Conservation (phyloP, 441 rosid genomes). For the Gossypium davidsonii region DNA sequence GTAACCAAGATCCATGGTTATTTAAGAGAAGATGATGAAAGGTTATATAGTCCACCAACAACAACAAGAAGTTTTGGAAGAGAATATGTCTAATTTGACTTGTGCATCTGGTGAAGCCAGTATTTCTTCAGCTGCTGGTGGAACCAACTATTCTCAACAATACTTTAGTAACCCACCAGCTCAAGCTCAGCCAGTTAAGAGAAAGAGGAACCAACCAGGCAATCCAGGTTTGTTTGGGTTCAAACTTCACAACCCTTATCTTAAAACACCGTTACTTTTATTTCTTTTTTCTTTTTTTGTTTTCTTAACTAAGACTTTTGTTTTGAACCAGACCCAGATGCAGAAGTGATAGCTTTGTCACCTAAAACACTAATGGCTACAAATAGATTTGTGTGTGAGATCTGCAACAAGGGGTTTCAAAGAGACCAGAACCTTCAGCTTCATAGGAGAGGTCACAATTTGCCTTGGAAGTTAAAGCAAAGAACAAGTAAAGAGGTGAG, state of each 20-base stretch:
- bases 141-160: slow-evolving; percentile 30
- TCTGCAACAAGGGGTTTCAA: slow-evolving; percentile 47
- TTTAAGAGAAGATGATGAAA: slow-evolving; percentile 37
- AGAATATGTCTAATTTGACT: slow-evolving; percentile 85
- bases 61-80: slow-evolving; percentile 38
- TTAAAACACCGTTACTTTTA: background rate
- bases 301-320: background rate
- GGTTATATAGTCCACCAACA: slow-evolving; percentile 43
- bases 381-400: slow-evolving; percentile 40
- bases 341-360: slow-evolving; percentile 42
- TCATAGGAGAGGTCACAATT: slow-evolving; percentile 51
- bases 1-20: background rate
- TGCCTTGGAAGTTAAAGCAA: slow-evolving; percentile 67
- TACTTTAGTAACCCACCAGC: slow-evolving; percentile 17
- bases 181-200: background rate
- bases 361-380: slow-evolving; percentile 39
- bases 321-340: slow-evolving; percentile 37
- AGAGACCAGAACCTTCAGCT: slow-evolving; percentile 51
- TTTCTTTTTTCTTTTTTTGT: background rate
- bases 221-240: slow-evolving; percentile 12
- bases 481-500: slow-evolving; percentile 44
- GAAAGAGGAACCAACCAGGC: slow-evolving; percentile 13
- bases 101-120: slow-evolving; percentile 81
- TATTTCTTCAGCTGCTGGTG: slow-evolving; percentile 64
- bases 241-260: background rate